Evolutionary conservation across 1,284 basidiomycete species (phyloP).

Genomic region (Abortiporus biennis): DNA sequence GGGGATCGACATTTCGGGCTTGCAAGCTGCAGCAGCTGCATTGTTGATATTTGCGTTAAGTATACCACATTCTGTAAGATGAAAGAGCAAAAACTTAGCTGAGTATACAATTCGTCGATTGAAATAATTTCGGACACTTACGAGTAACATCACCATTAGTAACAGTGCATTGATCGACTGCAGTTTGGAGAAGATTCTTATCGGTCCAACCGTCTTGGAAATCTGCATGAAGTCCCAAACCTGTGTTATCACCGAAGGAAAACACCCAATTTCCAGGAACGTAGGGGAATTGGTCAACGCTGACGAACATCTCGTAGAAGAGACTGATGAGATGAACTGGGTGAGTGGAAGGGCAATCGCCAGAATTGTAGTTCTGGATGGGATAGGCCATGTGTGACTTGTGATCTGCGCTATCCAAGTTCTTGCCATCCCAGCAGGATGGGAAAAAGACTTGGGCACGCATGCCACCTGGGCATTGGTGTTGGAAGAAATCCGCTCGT

Average conservation of each 20-base stretch:
- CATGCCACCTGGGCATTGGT: conserved; percentile 12
- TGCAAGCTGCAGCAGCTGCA: conserved; percentile 10
- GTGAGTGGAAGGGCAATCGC: conserved; percentile 10
- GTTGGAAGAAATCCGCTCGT: conserved; percentile 10
- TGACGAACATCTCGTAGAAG: conserved; percentile 14
- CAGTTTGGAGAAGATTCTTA: conserved; percentile 13
- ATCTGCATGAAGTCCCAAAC: conserved; percentile 20
- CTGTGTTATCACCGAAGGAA: conserved; percentile 17
- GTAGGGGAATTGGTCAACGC: conserved; percentile 11
- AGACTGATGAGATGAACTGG: conserved; percentile 12
- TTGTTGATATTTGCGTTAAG: conserved; percentile 7
- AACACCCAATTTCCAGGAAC: conserved; percentile 16
- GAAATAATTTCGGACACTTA: background rate
- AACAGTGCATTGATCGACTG: conserved; percentile 15
- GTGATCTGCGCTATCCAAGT: conserved; percentile 37
- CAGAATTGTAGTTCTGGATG: conserved; percentile 8
- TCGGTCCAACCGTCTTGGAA: conserved; percentile 19
- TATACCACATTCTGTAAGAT: conserved; percentile 3
- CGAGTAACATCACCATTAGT: conserved; percentile 8
- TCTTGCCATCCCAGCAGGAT: conserved; percentile 32
- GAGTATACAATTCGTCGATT: background rate
- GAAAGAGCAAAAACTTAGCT: background rate
- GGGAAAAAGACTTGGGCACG: conserved; percentile 14
- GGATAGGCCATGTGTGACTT: conserved; percentile 35
- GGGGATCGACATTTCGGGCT: conserved; percentile 5